phyloP scores from a whole-genome alignment of 1,284 basidiomycete species.

The Fistulinella cinereoalba region DNA sequence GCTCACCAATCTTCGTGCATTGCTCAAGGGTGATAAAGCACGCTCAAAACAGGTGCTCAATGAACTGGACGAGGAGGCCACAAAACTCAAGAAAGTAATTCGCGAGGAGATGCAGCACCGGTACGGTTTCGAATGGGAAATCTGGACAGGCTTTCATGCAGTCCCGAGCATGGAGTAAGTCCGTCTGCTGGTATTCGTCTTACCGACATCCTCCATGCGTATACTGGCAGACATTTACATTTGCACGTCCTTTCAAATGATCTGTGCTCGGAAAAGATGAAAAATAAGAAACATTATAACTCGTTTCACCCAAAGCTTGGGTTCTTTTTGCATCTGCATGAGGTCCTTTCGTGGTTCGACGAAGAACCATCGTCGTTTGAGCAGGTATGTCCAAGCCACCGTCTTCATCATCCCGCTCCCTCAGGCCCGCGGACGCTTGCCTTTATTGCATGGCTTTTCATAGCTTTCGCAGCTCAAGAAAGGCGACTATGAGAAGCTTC shows the following conservation, averaged over 20 bases:
- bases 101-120: conserved; percentile 78
- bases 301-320: conserved; percentile 87
- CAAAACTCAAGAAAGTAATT: conserved; percentile 57
- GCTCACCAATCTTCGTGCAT: conserved; percentile 55
- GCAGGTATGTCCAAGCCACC: conserved; percentile 40
- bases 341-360: conserved; percentile 76
- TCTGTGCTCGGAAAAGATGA: conserved; percentile 70
- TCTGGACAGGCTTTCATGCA: conserved; percentile 87
- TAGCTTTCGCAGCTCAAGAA: too few relatives aligned
- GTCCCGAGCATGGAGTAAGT: conserved; percentile 75
- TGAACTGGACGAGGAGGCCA: conserved; percentile 56
- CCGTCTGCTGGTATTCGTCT: neutral
- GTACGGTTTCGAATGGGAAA: conserved; percentile 78
- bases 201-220: too few relatives aligned
- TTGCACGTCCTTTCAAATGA: conserved; percentile 88
- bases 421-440: too few relatives aligned
- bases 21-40: conserved; percentile 57
- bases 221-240: conserved; percentile 68
- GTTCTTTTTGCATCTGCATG: conserved; percentile 80
- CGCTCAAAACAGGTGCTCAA: conserved; percentile 54
- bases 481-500: conserved; percentile 57
- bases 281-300: conserved; percentile 93
- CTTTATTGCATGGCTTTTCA: too few relatives aligned
- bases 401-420: neutral
- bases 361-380: conserved; percentile 51